A percentile compares a stretch with the other conserved stretches of the same genome.
Evolutionary conservation across 139 green algal species (phyloP).

Genomic region (Diplosphaera chodatii): DNA sequence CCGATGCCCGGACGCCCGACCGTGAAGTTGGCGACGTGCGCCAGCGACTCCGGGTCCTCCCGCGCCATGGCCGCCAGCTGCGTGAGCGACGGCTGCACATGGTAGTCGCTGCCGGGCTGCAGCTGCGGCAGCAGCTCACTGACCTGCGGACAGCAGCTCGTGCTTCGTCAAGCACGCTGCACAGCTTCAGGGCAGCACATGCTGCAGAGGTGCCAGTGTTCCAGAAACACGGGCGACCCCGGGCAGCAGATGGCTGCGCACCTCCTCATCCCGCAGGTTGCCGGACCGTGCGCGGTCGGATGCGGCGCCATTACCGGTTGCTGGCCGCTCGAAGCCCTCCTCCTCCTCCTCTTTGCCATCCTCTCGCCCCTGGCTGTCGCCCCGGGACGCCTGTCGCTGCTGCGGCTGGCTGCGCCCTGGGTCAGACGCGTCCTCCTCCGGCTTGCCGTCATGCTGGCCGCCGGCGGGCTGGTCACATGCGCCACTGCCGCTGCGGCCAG

Average conservation of each 20-base stretch:
- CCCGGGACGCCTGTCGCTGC: background rate
- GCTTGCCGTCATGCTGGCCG: no score
- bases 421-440: no score
- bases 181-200: no score
- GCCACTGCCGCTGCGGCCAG: no score
- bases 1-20: constrained; percentile 59
- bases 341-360: no score
- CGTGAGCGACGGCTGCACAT: constrained; percentile 41
- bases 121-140: constrained; percentile 19
- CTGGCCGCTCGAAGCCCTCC: background rate
- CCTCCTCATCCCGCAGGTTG: background rate
- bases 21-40: constrained; percentile 55
- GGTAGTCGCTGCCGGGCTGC: constrained; percentile 37
- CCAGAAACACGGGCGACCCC: no score
- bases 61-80: constrained; percentile 57
- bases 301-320: constrained; percentile 3
- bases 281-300: background rate
- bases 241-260: no score
- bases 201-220: no score
- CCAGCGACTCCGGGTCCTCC: constrained; percentile 37
- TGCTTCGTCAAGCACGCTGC: no score
- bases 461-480: no score
- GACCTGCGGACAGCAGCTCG: no score
- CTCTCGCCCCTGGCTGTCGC: background rate
- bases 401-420: background rate